A percentile compares a stretch with the other conserved stretches of the same genome.
Conservation (phyloP, 345 rosid genomes). For the Salix caprea region DNA sequence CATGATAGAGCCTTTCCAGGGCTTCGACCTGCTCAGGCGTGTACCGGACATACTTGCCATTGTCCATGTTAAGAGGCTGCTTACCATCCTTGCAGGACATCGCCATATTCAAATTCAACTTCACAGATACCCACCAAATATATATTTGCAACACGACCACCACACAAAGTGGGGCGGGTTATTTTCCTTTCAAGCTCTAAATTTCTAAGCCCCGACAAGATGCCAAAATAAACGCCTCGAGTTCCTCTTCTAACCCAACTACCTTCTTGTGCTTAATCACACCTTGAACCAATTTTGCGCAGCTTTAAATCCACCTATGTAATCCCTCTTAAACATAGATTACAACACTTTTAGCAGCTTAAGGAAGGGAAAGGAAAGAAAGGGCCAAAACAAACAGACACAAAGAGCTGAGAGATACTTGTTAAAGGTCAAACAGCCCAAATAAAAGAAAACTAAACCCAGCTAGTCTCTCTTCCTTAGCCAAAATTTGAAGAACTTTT, state of each 20-base stretch:
- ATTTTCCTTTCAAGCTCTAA: not conserved
- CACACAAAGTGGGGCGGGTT: not conserved
- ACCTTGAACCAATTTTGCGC: not conserved
- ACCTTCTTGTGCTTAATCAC: not conserved
- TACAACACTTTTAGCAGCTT: not conserved
- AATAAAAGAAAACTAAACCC: not conserved
- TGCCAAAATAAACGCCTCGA: conserved; percentile 1
- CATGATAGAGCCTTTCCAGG: conserved; percentile 98
- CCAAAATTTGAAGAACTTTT: not conserved
- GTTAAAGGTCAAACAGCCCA: not conserved
- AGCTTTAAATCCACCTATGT: not conserved
- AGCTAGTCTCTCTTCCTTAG: conserved; percentile 6
- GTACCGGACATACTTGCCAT: conserved; percentile 97
- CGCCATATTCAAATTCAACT: conserved; percentile 49
- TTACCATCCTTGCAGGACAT: conserved; percentile 94
- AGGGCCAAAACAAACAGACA: not conserved
- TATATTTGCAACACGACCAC: not conserved
- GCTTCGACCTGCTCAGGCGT: conserved; percentile 99
- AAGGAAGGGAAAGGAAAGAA: not conserved
- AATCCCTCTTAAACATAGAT: not conserved
- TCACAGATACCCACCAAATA: not conserved
- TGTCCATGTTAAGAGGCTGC: conserved; percentile 58
- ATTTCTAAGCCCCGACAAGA: not conserved
- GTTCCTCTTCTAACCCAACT: not conserved
- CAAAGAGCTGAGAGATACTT: not conserved